A percentile compares a stretch with the other conserved stretches of the same genome.
Conservation (phyloP, 2,329 filamentous ascomycete genomes). For the Incumbomyces lentus region DNA sequence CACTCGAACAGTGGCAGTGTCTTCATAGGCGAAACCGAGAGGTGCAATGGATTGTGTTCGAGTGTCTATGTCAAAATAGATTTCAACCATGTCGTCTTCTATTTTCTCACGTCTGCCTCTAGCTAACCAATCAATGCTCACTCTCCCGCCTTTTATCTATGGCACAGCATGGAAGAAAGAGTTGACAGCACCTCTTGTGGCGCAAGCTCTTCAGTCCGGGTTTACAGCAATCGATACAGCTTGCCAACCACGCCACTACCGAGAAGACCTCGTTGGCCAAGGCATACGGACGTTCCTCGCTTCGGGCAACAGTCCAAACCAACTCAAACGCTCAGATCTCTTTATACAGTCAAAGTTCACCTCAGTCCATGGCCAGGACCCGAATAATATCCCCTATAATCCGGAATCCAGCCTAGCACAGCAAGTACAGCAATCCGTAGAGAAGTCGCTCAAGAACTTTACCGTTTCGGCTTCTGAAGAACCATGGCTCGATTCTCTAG, state of each 20-base stretch:
- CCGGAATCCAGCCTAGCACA: conserved; percentile 46
- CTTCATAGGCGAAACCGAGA: too few species aligned
- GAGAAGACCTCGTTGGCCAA: conserved; percentile 58
- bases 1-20: too few species aligned
- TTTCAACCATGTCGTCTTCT: neutral
- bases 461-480: conserved; percentile 22
- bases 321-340: conserved; percentile 50
- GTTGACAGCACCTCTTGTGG: conserved; percentile 55
- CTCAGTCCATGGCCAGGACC: conserved; percentile 51
- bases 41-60: too few species aligned
- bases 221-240: conserved; percentile 66
- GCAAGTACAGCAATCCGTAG: conserved; percentile 58
- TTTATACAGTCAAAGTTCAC: conserved; percentile 83
- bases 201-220: conserved; percentile 55
- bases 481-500: conserved; percentile 46
- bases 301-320: conserved; percentile 38
- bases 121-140: conserved; percentile 5
- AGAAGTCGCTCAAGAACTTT: conserved; percentile 52
- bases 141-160: conserved; percentile 48
- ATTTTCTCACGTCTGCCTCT: conserved; percentile 6
- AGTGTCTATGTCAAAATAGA: too few species aligned
- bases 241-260: conserved; percentile 67
- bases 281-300: conserved; percentile 48
- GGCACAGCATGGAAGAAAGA: conserved; percentile 82
- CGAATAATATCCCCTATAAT: conserved; percentile 53